A percentile compares a stretch with the other conserved stretches of the same genome.
Conservation (phyloP, 805 yeast species). For the Tetrapisispora phaffii region DNA sequence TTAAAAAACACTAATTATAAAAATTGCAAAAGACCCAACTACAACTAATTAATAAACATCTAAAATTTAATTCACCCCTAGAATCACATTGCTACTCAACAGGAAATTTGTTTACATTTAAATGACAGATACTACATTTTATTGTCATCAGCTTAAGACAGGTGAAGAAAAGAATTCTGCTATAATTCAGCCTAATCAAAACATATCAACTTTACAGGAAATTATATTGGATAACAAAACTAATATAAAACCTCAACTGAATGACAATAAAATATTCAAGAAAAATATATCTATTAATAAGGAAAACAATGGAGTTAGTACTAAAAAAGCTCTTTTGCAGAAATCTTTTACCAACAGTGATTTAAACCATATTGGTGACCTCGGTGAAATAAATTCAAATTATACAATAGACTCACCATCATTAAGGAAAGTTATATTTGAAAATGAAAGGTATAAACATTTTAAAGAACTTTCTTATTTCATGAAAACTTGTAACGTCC, state of each 20-base stretch:
- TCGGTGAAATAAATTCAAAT: not conserved
- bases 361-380: not conserved
- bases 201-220: not conserved
- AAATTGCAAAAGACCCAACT: too few species aligned
- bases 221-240: not conserved
- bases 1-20: too few species aligned
- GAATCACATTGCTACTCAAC: not conserved
- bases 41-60: too few species aligned
- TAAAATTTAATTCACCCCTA: too few species aligned
- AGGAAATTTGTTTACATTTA: too few species aligned
- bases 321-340: not conserved
- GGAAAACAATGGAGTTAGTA: not conserved
- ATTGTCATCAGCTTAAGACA: not conserved
- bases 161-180: not conserved
- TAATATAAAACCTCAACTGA: too few species aligned
- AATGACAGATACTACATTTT: not conserved
- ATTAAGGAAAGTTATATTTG: not conserved
- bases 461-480: not conserved
- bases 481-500: not conserved
- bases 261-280: too few species aligned
- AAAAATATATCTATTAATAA: not conserved
- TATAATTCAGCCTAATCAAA: not conserved
- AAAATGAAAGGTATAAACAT: not conserved
- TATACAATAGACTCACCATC: constrained; percentile 3
- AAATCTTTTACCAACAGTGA: not conserved